Conservation (phyloP, 2,329 filamentous ascomycete genomes). For the Alternaria rosae region DNA sequence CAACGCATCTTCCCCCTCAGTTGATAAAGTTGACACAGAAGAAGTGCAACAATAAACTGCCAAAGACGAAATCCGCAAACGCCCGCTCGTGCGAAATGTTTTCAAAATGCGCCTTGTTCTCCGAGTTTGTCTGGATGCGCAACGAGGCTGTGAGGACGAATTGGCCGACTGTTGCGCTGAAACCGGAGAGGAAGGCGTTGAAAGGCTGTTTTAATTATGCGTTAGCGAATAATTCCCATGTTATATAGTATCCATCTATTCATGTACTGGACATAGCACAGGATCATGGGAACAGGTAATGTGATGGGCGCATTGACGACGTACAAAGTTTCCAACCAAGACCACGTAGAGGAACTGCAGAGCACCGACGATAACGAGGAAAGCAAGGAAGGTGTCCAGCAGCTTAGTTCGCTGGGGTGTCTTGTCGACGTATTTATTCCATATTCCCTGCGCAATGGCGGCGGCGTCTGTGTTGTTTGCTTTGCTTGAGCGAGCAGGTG, state of each 20-base stretch:
- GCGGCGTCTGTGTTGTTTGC: constrained; percentile 48
- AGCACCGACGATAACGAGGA: constrained; percentile 83
- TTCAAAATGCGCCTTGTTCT: constrained; percentile 80
- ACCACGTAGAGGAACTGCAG: constrained; percentile 95
- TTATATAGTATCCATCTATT: too few relatives aligned
- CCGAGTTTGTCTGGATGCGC: constrained; percentile 88
- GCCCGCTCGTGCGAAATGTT: constrained; percentile 83
- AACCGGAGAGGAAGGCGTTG: constrained; percentile 97
- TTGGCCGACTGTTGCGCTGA: constrained; percentile 92
- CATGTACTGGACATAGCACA: not conserved
- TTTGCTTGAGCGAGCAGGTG: constrained; percentile 29
- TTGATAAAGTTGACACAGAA: constrained; percentile 99
- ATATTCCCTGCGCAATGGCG: constrained; percentile 73
- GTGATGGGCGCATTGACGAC: constrained; percentile 41
- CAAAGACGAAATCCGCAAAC: constrained; percentile 95
- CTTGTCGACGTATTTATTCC: constrained; percentile 77
- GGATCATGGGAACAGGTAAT: not conserved
- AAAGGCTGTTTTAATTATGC: constrained; percentile 75
- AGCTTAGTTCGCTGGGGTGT: constrained; percentile 93
- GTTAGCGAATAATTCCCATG: constrained; percentile 2
- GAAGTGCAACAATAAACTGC: constrained; percentile 94
- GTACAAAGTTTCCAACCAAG: constrained; percentile 90
- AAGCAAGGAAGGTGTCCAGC: constrained; percentile 88
- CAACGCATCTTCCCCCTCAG: constrained; percentile 57
- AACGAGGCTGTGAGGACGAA: constrained; percentile 93